phyloP scores from a whole-genome alignment of 1,284 basidiomycete genomes.

The Austroboletus olivaceoglutinosus region DNA sequence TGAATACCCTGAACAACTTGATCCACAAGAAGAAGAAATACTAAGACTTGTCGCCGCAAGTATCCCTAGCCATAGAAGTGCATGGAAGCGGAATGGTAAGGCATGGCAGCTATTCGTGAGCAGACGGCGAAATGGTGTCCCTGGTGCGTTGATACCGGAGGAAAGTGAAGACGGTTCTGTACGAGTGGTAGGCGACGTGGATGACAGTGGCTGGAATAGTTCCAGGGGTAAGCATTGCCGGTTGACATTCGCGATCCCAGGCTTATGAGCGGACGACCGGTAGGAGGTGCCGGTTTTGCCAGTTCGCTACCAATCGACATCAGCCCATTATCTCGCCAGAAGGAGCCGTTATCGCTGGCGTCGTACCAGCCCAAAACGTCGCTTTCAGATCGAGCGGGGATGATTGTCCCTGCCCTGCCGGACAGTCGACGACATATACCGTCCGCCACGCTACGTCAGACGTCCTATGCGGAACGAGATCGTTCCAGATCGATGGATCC shows the following conservation, averaged over 20 bases:
- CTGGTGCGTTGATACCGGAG: constrained; percentile 43
- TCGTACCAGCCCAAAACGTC: constrained; percentile 56
- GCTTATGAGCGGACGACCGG: constrained; percentile 23
- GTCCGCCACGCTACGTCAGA: constrained; percentile 52
- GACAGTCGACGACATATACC: constrained; percentile 32
- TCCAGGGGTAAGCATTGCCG: constrained; percentile 22
- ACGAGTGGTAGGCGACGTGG: constrained; percentile 13
- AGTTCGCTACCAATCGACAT: constrained; percentile 65
- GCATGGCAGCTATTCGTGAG: constrained; percentile 63
- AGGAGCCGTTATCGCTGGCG: constrained; percentile 42
- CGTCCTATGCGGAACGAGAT: constrained; percentile 67
- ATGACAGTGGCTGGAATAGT: constrained; percentile 23
- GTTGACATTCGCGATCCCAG: neutral
- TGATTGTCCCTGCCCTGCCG: constrained; percentile 27
- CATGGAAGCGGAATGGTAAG: constrained; percentile 62
- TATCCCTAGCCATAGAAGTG: constrained; percentile 65
- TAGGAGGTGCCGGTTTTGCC: constrained; percentile 35
- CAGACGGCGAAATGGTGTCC: constrained; percentile 39
- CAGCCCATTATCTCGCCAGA: constrained; percentile 38
- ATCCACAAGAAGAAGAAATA: constrained; percentile 55
- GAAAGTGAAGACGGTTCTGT: constrained; percentile 41
- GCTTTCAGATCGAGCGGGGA: constrained; percentile 36
- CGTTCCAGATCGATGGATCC: constrained; percentile 60
- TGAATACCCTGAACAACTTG: constrained; percentile 28
- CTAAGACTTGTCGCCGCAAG: constrained; percentile 62